Evolutionary conservation across 129 eudicot genomes (phyloP), one percentile per base, ranked within the genome.

Genomic region (Flaveria ramosissima): DNA sequence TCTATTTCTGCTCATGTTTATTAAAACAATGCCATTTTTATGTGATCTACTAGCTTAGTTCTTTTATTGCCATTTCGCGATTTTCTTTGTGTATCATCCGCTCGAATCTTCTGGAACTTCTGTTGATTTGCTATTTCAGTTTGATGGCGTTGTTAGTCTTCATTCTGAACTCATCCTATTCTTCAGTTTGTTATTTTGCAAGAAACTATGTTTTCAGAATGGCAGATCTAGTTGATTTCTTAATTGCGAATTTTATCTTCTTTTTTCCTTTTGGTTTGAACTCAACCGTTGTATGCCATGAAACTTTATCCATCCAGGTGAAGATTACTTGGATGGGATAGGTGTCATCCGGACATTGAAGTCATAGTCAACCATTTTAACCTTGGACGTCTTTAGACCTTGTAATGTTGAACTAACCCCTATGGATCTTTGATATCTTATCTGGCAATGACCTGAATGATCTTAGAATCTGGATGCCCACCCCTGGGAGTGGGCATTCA

Each of bases 161-260:
- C 47, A 47, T 47, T 47, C 41, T 75, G 15, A 76, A 41, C 47
- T 51, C 72, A 6, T 17, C 39, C 24, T 15, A 27, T 51, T 48
- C 7, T 64, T 20, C 73, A 64, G 14, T 77, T 52, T 77, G 27
- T 64, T 6, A 56, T 23, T 41, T 36, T 39, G 21, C 45, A 7
- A 23, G 73, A 68, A 60, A 47, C 16, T 60, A 47, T 59, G 56
- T 12, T 41, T 57, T 73, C 68, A 39, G 56, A 67, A 67, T 67
- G 67, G 20, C 71, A 57, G 82, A 69, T 78, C 82, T 78, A 46
- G 61, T 69, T 42, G 47, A 56, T 30, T 53, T 68, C 12, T 9
- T 23, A 21, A 41, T 42, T 68, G 13, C 3, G 8, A 36, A 36
- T 36, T 36, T 36, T 36, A 36, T 36, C 41, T 36, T n/a, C n/a